These are phyloP conservation scores for Orbilia blumenaviensis DNA, from an alignment of 2,329 filamentous ascomycete species.

Conservation along the genomic window DNA sequence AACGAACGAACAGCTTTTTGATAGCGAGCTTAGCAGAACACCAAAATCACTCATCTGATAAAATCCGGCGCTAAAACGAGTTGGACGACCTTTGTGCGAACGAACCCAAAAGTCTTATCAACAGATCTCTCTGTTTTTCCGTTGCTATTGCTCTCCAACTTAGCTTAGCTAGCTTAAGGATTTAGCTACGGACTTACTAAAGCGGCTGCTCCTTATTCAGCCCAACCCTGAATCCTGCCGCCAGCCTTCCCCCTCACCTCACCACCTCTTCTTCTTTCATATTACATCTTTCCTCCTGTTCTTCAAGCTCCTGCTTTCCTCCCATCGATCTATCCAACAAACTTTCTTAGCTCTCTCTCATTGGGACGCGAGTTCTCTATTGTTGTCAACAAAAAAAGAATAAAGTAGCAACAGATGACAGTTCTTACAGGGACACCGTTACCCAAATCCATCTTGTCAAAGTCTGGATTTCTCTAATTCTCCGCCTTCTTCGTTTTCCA, in stretches of 20 bases:
- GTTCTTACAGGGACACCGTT: constrained; percentile 45
- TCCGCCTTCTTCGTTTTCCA: not conserved
- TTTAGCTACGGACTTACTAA: not conserved
- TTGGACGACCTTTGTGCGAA: too few relatives aligned
- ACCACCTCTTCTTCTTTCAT: too few relatives aligned
- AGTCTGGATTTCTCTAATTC: constrained; percentile 51
- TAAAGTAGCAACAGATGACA: constrained; percentile 16
- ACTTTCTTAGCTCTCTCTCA: not conserved
- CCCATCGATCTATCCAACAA: not conserved
- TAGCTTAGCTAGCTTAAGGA: not conserved
- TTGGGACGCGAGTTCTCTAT: too few relatives aligned
- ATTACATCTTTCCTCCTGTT: not conserved
- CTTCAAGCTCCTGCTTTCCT: too few relatives aligned
- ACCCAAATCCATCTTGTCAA: constrained; percentile 52
- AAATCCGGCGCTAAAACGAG: constrained; percentile 35
- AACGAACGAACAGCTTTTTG: too few relatives aligned
- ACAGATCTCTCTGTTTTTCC: too few relatives aligned
- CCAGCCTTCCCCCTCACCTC: not conserved
- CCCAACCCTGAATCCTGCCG: not conserved
- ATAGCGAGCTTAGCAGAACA: too few relatives aligned
- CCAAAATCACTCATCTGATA: constrained; percentile 47
- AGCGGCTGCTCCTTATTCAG: not conserved
- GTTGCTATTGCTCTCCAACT: too few relatives aligned
- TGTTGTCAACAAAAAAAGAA: not conserved
- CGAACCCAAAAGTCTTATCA: too few relatives aligned